A percentile compares a stretch with the other conserved stretches of the same genome.
Conservation (phyloP, 345 rosid species). For the Corchorus olitorius region DNA sequence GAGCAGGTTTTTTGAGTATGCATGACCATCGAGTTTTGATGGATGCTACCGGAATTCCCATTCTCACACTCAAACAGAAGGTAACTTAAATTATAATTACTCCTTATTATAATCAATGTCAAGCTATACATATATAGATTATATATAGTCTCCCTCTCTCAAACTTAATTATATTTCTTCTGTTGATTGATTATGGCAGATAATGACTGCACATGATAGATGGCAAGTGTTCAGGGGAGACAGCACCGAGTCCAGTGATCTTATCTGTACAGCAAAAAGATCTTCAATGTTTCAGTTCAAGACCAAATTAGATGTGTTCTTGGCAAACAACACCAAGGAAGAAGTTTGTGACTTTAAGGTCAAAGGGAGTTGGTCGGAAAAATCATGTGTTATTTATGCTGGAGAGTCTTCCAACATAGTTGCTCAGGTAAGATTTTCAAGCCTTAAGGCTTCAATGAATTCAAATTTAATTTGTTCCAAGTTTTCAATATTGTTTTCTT, state of each 20-base stretch:
- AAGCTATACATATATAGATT: too few species aligned
- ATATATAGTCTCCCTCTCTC: too few species aligned
- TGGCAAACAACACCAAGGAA: slow-evolving; percentile 43
- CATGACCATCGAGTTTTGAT: slow-evolving; percentile 34
- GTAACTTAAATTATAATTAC: background rate
- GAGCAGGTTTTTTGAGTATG: slow-evolving; percentile 20
- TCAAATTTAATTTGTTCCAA: too few species aligned
- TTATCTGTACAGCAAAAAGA: slow-evolving; percentile 34
- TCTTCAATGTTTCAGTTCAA: slow-evolving; percentile 41
- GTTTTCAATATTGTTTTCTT: too few species aligned
- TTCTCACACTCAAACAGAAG: slow-evolving; percentile 40
- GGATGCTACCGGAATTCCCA: slow-evolving; percentile 34
- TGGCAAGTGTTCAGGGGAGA: slow-evolving; percentile 52
- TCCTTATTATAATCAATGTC: too few species aligned
- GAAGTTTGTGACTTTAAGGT: slow-evolving; percentile 43
- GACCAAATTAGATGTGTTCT: slow-evolving; percentile 45
- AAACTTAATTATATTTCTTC: background rate
- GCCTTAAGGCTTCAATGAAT: too few species aligned
- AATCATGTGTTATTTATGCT: slow-evolving; percentile 45
- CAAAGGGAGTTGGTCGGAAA: slow-evolving; percentile 45
- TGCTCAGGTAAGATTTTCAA: slow-evolving; percentile 41
- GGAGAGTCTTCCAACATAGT: slow-evolving; percentile 43
- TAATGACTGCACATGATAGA: slow-evolving; percentile 42
- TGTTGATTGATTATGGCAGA: slow-evolving; percentile 19
- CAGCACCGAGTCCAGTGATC: slow-evolving; percentile 37